Evolutionary conservation across 2,329 filamentous ascomycete species (phyloP).

Genomic region (Penicillium capsulatum): DNA sequence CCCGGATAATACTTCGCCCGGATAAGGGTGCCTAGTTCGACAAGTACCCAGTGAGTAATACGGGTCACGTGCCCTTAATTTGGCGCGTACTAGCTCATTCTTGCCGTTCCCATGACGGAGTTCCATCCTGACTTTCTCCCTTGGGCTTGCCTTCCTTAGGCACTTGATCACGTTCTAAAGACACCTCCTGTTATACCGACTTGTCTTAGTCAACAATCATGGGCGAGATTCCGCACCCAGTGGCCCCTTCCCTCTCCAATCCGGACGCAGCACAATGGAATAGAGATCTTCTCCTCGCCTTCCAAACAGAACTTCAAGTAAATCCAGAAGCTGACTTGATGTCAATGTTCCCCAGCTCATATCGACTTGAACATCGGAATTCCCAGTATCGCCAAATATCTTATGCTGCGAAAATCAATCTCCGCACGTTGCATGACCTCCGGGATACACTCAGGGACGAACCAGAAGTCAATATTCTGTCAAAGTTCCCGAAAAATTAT

Average conservation of each 20-base stretch:
- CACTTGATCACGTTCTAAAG: too few species aligned
- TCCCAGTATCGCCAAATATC: slow-evolving; percentile 1
- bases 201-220: too few species aligned
- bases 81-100: too few species aligned
- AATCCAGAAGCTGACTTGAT: slow-evolving; percentile 23
- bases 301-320: slow-evolving; percentile 18
- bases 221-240: too few species aligned
- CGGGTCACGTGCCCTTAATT: too few species aligned
- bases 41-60: too few species aligned
- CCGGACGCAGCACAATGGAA: slow-evolving; percentile 1
- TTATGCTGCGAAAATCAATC: slow-evolving; percentile 17
- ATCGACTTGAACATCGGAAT: slow-evolving; percentile 15
- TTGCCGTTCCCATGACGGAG: too few species aligned
- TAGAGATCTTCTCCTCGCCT: slow-evolving; percentile 5
- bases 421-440: slow-evolving; percentile 13
- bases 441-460: slow-evolving; percentile 10
- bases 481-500: slow-evolving; percentile 15
- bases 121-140: too few species aligned
- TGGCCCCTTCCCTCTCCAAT: background rate
- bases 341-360: slow-evolving; percentile 20
- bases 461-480: slow-evolving; percentile 22
- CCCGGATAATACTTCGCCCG: too few species aligned
- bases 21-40: too few species aligned
- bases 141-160: too few species aligned
- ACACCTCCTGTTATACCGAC: too few species aligned